Percentiles rank a stretch among this genome's conserved stretches.
These are phyloP conservation scores for Rhodofomes roseus DNA, from an alignment of 1,284 basidiomycete species.

Conservation along the genomic window DNA sequence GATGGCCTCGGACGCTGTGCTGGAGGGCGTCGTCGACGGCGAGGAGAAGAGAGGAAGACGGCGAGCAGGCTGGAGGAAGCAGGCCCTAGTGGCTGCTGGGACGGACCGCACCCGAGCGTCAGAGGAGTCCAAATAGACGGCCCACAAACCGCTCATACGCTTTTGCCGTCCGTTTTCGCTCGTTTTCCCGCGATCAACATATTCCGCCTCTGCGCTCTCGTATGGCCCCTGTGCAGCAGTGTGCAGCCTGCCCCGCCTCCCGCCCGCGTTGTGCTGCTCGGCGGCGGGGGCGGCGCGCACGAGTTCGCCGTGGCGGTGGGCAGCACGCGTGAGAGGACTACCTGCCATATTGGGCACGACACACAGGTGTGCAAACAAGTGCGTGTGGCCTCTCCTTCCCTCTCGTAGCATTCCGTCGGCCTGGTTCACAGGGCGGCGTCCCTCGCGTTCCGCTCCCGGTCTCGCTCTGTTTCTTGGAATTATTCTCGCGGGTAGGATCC, in stretches of 20 bases:
- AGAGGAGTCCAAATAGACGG: slow-evolving; percentile 18
- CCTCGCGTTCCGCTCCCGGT: slow-evolving; percentile 6
- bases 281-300: neutral
- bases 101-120: slow-evolving; percentile 22
- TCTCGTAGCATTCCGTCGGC: neutral
- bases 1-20: slow-evolving; percentile 6
- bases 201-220: slow-evolving; percentile 8
- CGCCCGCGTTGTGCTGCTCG: neutral
- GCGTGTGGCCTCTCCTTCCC: neutral
- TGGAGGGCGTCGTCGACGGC: slow-evolving; percentile 7
- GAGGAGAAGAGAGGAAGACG: slow-evolving; percentile 7
- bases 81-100: slow-evolving; percentile 14
- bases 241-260: neutral
- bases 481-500: neutral
- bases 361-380: neutral
- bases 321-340: neutral
- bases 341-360: neutral
- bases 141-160: slow-evolving; percentile 8
- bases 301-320: neutral
- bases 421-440: slow-evolving; percentile 8
- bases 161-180: slow-evolving; percentile 21
- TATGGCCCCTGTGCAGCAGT: neutral
- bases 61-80: slow-evolving; percentile 16
- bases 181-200: slow-evolving; percentile 16
- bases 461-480: neutral